Evolutionary conservation across 768 basidiomycete species (phyloP).

Genomic region (Paxillus involutus): DNA sequence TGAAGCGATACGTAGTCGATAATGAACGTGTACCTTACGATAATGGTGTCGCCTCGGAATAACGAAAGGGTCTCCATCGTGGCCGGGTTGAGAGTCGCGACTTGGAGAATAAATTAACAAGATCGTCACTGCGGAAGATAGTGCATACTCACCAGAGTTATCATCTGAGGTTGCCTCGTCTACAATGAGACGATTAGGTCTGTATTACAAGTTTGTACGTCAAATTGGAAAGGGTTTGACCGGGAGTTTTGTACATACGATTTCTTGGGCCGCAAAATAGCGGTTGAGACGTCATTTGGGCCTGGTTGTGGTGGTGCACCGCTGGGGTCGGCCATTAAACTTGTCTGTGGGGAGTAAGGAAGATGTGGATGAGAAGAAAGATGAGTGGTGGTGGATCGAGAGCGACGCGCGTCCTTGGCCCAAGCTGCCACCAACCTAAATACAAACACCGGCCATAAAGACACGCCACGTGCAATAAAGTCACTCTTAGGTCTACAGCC

Average conservation of each 20-base stretch:
- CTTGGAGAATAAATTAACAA: constrained; percentile 36
- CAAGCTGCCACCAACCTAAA: neutral
- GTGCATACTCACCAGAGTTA: constrained; percentile 73
- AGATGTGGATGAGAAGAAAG: constrained; percentile 13
- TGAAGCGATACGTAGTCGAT: neutral
- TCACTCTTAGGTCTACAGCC: neutral
- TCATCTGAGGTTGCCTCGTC: constrained; percentile 94
- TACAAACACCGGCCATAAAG: constrained; percentile 10
- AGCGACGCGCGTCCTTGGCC: constrained; percentile 33
- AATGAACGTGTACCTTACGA: constrained; percentile 65
- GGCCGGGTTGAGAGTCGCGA: constrained; percentile 92
- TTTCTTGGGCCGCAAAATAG: constrained; percentile 96
- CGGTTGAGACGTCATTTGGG: constrained; percentile 88
- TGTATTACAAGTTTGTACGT: constrained; percentile 33
- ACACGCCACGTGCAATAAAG: neutral
- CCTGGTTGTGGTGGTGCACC: constrained; percentile 83
- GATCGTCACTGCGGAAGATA: constrained; percentile 10
- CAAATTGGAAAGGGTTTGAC: constrained; percentile 10
- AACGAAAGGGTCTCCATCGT: constrained; percentile 94
- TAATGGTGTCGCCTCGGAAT: constrained; percentile 97
- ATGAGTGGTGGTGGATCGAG: neutral
- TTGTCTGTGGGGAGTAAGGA: constrained; percentile 6
- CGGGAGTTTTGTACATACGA: constrained; percentile 61
- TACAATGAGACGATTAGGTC: constrained; percentile 96
- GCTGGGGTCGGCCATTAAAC: constrained; percentile 74